These are phyloP conservation scores for Dichotomopilus funicola DNA, from an alignment of 2,329 filamentous ascomycete genomes.

Conservation along the genomic window DNA sequence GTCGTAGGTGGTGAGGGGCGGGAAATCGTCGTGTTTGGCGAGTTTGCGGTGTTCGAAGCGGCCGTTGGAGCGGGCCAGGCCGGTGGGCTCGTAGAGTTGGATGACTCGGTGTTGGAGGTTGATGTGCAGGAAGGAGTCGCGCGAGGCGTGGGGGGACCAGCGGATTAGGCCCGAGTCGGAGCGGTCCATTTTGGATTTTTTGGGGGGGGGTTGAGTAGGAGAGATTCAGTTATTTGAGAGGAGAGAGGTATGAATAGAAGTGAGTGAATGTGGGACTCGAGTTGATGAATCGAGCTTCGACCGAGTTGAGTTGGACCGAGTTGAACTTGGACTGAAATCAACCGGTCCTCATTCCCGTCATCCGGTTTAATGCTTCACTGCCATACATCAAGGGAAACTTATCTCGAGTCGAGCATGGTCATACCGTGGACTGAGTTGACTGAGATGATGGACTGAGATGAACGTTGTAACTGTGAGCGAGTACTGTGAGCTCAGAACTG, in stretches of 20 bases:
- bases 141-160: constrained; percentile 55
- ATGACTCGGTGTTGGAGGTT: constrained; percentile 58
- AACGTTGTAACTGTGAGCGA: too few species aligned
- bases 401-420: too few species aligned
- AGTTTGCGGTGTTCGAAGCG: constrained; percentile 52
- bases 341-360: constrained; percentile 4
- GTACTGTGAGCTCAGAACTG: too few species aligned
- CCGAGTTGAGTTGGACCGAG: too few species aligned
- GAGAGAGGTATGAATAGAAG: constrained; percentile 3
- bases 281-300: too few species aligned
- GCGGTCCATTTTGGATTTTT: constrained; percentile 40
- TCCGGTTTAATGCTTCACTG: neutral
- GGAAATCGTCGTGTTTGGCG: constrained; percentile 56
- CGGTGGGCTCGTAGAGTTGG: constrained; percentile 57
- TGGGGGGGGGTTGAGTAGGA: neutral
- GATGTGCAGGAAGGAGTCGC: constrained; percentile 58
- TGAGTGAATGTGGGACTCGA: too few species aligned
- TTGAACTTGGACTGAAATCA: neutral
- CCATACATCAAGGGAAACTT: too few species aligned
- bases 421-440: neutral
- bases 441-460: neutral
- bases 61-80: constrained; percentile 46
- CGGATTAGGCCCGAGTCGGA: constrained; percentile 58
- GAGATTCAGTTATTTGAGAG: neutral
- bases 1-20: constrained; percentile 58